These are phyloP conservation scores for Guyanaporus albipodus DNA, from an alignment of 768 basidiomycete species.

Conservation along the genomic window DNA sequence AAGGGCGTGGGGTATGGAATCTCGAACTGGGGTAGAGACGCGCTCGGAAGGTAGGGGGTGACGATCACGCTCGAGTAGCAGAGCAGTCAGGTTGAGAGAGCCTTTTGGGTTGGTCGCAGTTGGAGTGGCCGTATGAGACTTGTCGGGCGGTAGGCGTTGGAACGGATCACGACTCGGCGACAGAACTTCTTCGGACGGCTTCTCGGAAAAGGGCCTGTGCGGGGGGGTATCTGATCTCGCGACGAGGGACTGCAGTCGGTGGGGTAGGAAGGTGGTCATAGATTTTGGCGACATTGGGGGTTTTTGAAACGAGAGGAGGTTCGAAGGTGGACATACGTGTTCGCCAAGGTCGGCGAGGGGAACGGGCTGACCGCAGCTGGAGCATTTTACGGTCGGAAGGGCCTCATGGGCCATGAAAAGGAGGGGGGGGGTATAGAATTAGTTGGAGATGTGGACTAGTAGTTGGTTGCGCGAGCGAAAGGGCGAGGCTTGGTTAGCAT, in stretches of 20 bases:
- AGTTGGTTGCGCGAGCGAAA: background rate
- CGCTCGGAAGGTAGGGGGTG: slow-evolving; percentile 12
- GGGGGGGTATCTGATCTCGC: slow-evolving; percentile 17
- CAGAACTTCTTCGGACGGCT: slow-evolving; percentile 4
- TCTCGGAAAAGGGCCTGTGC: slow-evolving; percentile 6
- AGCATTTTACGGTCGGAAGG: slow-evolving; percentile 83
- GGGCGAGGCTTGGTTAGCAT: background rate
- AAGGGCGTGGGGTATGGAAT: slow-evolving; percentile 11
- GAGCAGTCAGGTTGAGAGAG: background rate
- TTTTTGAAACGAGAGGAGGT: slow-evolving; percentile 31
- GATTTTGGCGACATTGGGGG: slow-evolving; percentile 37
- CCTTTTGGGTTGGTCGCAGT: slow-evolving; percentile 7
- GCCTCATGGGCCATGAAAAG: slow-evolving; percentile 44
- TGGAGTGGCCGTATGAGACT: slow-evolving; percentile 8
- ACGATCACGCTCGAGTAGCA: slow-evolving; percentile 5
- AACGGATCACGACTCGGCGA: slow-evolving; percentile 24
- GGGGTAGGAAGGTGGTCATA: slow-evolving; percentile 45
- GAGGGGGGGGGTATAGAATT: slow-evolving; percentile 26
- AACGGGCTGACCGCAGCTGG: slow-evolving; percentile 67
- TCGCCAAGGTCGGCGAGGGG: slow-evolving; percentile 71
- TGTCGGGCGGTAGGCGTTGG: slow-evolving; percentile 25
- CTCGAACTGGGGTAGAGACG: slow-evolving; percentile 14
- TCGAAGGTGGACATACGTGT: slow-evolving; percentile 67
- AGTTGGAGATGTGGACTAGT: slow-evolving; percentile 13
- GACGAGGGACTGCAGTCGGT: slow-evolving; percentile 46